Conservation (phyloP, 768 basidiomycete genomes). For the Strobilomyces dryophilus region DNA sequence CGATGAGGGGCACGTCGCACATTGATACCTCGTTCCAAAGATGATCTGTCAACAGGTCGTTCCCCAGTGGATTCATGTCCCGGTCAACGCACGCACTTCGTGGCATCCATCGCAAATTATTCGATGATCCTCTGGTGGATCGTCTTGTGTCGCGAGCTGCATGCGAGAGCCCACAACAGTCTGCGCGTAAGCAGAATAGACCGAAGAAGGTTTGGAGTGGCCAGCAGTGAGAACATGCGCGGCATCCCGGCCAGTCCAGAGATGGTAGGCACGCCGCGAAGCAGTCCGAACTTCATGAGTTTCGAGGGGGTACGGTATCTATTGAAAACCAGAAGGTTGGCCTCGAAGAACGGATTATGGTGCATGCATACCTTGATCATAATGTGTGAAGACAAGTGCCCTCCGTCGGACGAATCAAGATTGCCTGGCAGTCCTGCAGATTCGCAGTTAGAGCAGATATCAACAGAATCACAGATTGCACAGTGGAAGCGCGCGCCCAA, state of each 20-base stretch:
- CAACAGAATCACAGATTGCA: slow-evolving; percentile 78
- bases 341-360: neutral
- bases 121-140: slow-evolving; percentile 47
- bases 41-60: slow-evolving; percentile 48
- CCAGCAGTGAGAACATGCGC: slow-evolving; percentile 49
- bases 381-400: slow-evolving; percentile 83
- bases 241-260: slow-evolving; percentile 77
- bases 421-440: slow-evolving; percentile 83
- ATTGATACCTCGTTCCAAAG: slow-evolving; percentile 80
- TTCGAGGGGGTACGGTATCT: slow-evolving; percentile 87
- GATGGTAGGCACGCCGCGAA: slow-evolving; percentile 65
- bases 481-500: slow-evolving; percentile 93
- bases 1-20: slow-evolving; percentile 80
- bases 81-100: slow-evolving; percentile 38
- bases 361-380: slow-evolving; percentile 77
- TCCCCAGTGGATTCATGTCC: neutral
- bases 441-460: slow-evolving; percentile 86
- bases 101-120: slow-evolving; percentile 59
- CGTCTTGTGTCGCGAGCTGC: slow-evolving; percentile 29
- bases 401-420: slow-evolving; percentile 69
- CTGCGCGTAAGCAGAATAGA: slow-evolving; percentile 59
- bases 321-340: slow-evolving; percentile 1
- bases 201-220: slow-evolving; percentile 52
- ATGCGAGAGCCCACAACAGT: slow-evolving; percentile 58
- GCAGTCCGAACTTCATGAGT: slow-evolving; percentile 70